Conservation (phyloP, 2,329 filamentous ascomycete species). For the Aspergillus pseudotamarii region DNA sequence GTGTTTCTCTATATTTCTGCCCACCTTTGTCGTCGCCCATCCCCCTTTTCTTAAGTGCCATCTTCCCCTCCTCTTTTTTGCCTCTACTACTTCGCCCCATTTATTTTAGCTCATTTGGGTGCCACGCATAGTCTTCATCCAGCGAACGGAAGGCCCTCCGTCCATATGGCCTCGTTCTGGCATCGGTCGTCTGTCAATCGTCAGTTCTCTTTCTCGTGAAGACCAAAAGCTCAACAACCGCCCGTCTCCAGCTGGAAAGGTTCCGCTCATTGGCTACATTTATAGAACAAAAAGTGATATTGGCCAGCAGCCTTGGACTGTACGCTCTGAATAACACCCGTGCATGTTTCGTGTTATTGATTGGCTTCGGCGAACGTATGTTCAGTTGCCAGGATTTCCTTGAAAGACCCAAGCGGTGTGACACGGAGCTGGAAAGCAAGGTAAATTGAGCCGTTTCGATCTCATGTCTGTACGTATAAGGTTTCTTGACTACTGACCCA, state of each 20-base stretch:
- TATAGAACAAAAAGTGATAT: background rate
- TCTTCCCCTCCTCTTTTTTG: background rate
- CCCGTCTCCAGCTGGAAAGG: background rate
- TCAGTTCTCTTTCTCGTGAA: background rate
- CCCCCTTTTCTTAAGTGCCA: background rate
- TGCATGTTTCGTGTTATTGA: background rate
- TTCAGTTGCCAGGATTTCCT: background rate
- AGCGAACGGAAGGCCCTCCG: background rate
- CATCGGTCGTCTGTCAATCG: background rate
- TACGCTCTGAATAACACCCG: background rate
- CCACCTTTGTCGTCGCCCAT: background rate
- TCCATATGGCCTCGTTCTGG: conserved; percentile 9
- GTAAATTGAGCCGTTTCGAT: background rate
- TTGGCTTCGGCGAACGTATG: background rate
- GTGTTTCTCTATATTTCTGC: conserved; percentile 10
- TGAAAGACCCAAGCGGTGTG: conserved; percentile 1
- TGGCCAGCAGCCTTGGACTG: background rate
- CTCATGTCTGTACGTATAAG: background rate
- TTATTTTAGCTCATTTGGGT: background rate
- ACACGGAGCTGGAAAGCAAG: background rate
- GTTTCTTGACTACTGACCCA: background rate
- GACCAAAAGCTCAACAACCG: background rate
- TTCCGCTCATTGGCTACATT: background rate
- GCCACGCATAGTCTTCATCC: background rate
- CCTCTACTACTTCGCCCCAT: background rate